Evolutionary conservation across 768 basidiomycete species (phyloP).

Genomic region (Chalciporus sphaerocephalus): DNA sequence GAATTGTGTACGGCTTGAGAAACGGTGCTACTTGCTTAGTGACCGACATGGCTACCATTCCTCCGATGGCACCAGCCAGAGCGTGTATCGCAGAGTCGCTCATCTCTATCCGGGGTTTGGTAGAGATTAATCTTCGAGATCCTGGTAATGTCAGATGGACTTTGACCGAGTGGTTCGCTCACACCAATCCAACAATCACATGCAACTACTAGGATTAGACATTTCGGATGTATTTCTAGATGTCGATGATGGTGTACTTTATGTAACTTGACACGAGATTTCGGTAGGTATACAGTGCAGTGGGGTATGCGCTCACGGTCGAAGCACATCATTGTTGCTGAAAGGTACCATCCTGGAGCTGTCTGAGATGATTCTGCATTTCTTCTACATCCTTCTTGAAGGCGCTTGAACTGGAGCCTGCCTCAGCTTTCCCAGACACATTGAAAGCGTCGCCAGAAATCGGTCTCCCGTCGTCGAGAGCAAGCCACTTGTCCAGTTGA

Average conservation of each 20-base stretch:
- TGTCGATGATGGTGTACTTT: too few relatives aligned
- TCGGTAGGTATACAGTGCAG: neutral
- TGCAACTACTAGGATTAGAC: too few relatives aligned
- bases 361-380: slow-evolving; percentile 55
- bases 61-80: slow-evolving; percentile 84
- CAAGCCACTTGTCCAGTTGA: slow-evolving; percentile 79
- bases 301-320: neutral
- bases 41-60: slow-evolving; percentile 85
- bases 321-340: slow-evolving; percentile 10
- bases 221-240: neutral
- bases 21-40: slow-evolving; percentile 60
- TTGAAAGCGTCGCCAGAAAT: slow-evolving; percentile 55
- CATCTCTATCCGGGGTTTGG: slow-evolving; percentile 35
- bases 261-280: neutral
- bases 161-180: neutral
- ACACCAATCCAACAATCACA: slow-evolving; percentile 13
- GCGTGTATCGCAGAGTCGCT: slow-evolving; percentile 84
- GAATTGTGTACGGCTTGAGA: neutral
- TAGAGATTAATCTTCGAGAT: neutral
- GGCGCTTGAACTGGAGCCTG: slow-evolving; percentile 50
- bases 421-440: slow-evolving; percentile 32
- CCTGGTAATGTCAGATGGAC: too few relatives aligned
- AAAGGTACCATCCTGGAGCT: slow-evolving; percentile 34
- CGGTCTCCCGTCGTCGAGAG: slow-evolving; percentile 65
- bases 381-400: slow-evolving; percentile 70